Evolutionary conservation across 1,139 yeast species (phyloP).

Genomic region (Debaryomyces sp.): DNA sequence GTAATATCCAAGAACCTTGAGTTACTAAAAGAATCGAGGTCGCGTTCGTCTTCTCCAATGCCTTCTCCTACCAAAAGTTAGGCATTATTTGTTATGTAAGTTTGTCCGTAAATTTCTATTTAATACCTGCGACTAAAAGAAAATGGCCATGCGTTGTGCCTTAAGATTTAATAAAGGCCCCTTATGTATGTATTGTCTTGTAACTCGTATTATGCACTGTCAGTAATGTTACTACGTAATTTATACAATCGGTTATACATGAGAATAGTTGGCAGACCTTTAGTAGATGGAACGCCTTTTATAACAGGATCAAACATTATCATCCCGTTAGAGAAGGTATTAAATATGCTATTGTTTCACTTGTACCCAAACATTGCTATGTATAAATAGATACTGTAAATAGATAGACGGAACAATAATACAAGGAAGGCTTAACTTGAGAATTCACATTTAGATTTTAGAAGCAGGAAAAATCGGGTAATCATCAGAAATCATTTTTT

Average conservation of each 20-base stretch:
- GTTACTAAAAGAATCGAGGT: conserved; percentile 5
- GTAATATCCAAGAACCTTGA: conserved; percentile 7
- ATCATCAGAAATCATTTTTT: background rate
- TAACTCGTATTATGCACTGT: background rate
- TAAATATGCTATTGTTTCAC: background rate
- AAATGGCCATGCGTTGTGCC: background rate
- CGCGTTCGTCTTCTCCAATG: conserved; percentile 6
- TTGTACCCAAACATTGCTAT: background rate
- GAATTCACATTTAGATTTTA: background rate
- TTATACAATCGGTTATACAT: background rate
- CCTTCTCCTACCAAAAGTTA: conserved; percentile 5
- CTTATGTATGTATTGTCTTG: background rate
- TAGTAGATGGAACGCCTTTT: background rate
- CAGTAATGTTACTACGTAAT: background rate
- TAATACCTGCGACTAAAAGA: background rate
- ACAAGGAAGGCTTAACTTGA: background rate
- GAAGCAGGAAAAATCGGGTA: conserved; percentile 1
- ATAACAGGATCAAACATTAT: background rate
- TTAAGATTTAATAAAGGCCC: background rate
- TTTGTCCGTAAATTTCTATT: background rate
- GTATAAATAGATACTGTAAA: conserved; percentile 1
- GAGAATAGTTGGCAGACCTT: background rate
- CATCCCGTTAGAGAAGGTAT: background rate
- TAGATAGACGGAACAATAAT: background rate
- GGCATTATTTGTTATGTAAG: background rate